phyloP scores from a whole-genome alignment of 306 rosid species.

The Hippophae gyantsensis region DNA sequence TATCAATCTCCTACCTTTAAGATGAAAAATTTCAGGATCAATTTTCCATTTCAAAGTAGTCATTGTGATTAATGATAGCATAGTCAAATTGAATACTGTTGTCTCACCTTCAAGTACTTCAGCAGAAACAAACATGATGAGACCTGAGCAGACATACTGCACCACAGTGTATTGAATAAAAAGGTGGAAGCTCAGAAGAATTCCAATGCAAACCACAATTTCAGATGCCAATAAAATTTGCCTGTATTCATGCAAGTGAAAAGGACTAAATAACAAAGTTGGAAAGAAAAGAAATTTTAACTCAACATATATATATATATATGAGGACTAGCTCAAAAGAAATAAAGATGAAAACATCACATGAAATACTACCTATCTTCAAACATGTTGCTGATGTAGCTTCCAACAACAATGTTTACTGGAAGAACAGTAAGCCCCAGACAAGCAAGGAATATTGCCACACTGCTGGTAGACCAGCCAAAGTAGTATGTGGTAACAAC shows the following conservation, averaged over 20 bases:
- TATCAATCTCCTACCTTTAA: too few relatives aligned
- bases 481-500: conserved; percentile 89
- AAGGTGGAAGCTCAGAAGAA: conserved; percentile 65
- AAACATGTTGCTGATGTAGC: conserved; percentile 93
- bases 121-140: conserved; percentile 86
- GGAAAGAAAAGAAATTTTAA: conserved; percentile 1
- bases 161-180: conserved; percentile 54
- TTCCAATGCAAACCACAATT: conserved; percentile 61
- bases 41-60: not conserved
- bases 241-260: conserved; percentile 38
- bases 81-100: conserved; percentile 5
- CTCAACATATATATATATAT: too few relatives aligned
- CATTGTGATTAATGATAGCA: conserved; percentile 13
- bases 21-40: not conserved
- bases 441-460: conserved; percentile 87
- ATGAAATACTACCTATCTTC: conserved; percentile 65
- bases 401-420: conserved; percentile 73
- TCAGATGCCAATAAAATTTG: conserved; percentile 85
- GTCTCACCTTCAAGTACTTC: conserved; percentile 97
- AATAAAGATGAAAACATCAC: not conserved
- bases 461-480: conserved; percentile 77
- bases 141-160: conserved; percentile 88
- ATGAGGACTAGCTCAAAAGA: too few relatives aligned
- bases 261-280: conserved; percentile 9
- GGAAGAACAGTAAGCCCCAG: conserved; percentile 97